Conservation (phyloP, 805 yeast species). For the Candida insectorum region DNA sequence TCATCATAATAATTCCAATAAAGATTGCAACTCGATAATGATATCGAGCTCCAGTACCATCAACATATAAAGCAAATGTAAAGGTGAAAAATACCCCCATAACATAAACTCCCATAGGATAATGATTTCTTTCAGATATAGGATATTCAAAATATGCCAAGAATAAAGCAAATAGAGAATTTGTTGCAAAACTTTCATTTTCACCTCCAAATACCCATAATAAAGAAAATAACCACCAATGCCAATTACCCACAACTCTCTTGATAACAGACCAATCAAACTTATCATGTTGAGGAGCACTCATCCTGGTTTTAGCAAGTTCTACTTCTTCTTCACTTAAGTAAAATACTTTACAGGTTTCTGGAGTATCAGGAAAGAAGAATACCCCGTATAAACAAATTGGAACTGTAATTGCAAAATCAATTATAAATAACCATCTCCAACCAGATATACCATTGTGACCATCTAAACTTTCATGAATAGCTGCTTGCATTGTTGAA, state of each 20-base stretch:
- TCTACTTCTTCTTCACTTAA: constrained; percentile 22
- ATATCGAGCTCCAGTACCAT: constrained; percentile 28
- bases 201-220: constrained; percentile 37
- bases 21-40: constrained; percentile 52
- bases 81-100: constrained; percentile 31
- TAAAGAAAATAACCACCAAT: constrained; percentile 33
- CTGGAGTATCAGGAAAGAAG: constrained; percentile 58
- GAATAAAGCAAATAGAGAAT: constrained; percentile 33
- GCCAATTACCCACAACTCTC: constrained; percentile 39
- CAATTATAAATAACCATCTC: constrained; percentile 70
- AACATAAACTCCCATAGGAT: constrained; percentile 37
- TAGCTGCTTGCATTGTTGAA: constrained; percentile 57
- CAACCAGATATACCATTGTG: constrained; percentile 54
- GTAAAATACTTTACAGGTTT: constrained; percentile 28
- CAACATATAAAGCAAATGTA: constrained; percentile 25
- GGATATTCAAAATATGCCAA: constrained; percentile 25
- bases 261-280: constrained; percentile 35
- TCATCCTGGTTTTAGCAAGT: constrained; percentile 34
- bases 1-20: constrained; percentile 39
- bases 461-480: constrained; percentile 44
- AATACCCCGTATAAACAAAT: constrained; percentile 54
- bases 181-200: constrained; percentile 32
- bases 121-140: constrained; percentile 29
- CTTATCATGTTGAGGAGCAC: constrained; percentile 21
- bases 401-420: constrained; percentile 56